phyloP scores from a whole-genome alignment of 768 basidiomycete species.

The Sarcomyxa edulis region DNA sequence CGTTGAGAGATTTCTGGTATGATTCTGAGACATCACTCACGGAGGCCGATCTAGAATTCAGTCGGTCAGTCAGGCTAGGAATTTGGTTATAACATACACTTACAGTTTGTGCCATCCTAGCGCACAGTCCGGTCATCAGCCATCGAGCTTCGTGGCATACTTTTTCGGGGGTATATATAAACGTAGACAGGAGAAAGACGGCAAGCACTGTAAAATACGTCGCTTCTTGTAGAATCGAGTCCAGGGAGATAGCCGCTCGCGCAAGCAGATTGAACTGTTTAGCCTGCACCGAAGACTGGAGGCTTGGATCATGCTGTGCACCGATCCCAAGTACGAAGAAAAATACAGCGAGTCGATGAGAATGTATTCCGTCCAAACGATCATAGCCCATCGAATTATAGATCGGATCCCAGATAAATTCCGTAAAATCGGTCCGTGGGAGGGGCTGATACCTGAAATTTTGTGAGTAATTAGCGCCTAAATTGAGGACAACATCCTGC shows the following conservation, averaged over 20 bases:
- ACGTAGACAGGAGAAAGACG: slow-evolving; percentile 37
- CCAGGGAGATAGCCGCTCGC: slow-evolving; percentile 41
- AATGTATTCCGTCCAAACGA: slow-evolving; percentile 30
- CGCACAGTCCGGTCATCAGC: slow-evolving; percentile 41
- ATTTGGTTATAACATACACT: slow-evolving; percentile 12
- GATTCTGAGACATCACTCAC: slow-evolving; percentile 26
- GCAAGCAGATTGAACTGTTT: slow-evolving; percentile 43
- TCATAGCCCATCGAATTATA: slow-evolving; percentile 28
- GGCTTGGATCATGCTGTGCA: slow-evolving; percentile 33
- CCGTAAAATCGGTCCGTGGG: slow-evolving; percentile 33
- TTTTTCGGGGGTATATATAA: slow-evolving; percentile 36
- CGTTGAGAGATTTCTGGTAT: not conserved
- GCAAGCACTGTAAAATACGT: slow-evolving; percentile 43
- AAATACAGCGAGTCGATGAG: slow-evolving; percentile 46
- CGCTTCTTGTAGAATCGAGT: slow-evolving; percentile 37
- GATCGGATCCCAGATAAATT: slow-evolving; percentile 33
- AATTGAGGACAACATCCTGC: slow-evolving; percentile 1
- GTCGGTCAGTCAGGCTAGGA: slow-evolving; percentile 4
- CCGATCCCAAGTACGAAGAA: slow-evolving; percentile 48
- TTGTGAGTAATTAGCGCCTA: not conserved
- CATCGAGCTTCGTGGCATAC: slow-evolving; percentile 40
- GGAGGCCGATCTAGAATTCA: slow-evolving; percentile 42
- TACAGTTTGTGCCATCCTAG: slow-evolving; percentile 39
- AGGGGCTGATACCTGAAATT: slow-evolving; percentile 40
- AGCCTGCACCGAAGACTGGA: slow-evolving; percentile 23